Base-by-base conservation (phyloP, 2,329 filamentous ascomycete genomes). In the Chrysoporthe puriensis region DNA sequence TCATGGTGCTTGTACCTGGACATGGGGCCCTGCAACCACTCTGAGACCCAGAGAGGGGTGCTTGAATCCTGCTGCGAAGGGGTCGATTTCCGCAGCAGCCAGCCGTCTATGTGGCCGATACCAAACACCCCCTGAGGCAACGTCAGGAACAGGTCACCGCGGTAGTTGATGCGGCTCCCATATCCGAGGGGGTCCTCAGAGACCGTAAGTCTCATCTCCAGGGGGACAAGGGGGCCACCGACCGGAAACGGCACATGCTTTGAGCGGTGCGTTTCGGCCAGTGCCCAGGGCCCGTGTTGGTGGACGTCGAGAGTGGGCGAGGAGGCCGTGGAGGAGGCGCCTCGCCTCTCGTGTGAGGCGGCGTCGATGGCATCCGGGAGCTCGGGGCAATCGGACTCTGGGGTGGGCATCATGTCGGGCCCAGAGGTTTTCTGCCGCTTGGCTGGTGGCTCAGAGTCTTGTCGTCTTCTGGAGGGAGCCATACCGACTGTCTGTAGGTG, bases 381-480 rank as follows among this genome's bases (percentile, higher is more conserved):
- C 21, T 32, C 26, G 11, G 32, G 26, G 7, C 50, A 32, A 14
- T 54, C 50, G 11, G 50, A 54, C 9, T 54, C 50, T 13, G 50
- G 50, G 13, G 11, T 54, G 50, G 50, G 50, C 21, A 32, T 54
- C 50, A 34, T 54, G 26, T 54, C 26, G 8, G 21, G 21, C 26
- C 48, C 48, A 52, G 48, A 52, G 48, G 48, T 52, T 21, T 34
- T 54, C 26, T 54, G 26, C 21, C 50, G 50, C 50, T 54, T 54
- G 13, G 4, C 2, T 4, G 50, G 50, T 26, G 50, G 50, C 50
- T 14, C 50, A 34, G 21, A 18, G 50, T 11, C 4, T 16, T 54
- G 21, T 34, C 26, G 21, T 4, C 26, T 32, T 16, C 50, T 11
- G 4, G 16, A 32, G 50, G 26, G 26, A 14, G 50, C 13, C 50